phyloP scores from a whole-genome alignment of 768 basidiomycete genomes.

The Lentinula aciculospora region DNA sequence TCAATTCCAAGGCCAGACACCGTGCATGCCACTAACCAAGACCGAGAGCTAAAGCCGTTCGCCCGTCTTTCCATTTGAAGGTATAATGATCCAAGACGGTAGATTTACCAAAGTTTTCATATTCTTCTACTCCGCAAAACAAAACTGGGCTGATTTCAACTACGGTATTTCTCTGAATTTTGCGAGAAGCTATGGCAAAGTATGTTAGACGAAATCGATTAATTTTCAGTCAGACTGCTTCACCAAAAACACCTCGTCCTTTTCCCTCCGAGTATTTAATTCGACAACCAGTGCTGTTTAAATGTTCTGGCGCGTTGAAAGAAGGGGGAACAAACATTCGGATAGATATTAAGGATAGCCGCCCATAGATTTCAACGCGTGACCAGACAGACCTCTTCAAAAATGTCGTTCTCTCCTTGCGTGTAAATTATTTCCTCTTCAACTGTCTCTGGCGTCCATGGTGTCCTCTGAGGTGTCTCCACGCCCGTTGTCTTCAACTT shows the following conservation, averaged over 20 bases:
- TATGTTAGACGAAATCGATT: background rate
- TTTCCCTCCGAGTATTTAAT: constrained; percentile 41
- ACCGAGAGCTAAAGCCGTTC: constrained; percentile 75
- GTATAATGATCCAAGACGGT: constrained; percentile 73
- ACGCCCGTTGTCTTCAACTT: constrained; percentile 43
- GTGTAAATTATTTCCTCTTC: background rate
- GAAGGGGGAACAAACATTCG: background rate
- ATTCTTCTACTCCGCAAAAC: constrained; percentile 68
- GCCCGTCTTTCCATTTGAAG: constrained; percentile 68
- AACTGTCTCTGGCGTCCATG: constrained; percentile 7
- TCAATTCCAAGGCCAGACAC: background rate
- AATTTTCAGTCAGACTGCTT: constrained; percentile 9
- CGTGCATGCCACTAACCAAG: constrained; percentile 45
- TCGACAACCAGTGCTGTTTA: constrained; percentile 44
- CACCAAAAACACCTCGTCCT: constrained; percentile 65
- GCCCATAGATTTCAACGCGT: background rate
- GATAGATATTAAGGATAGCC: background rate
- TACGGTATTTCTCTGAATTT: constrained; percentile 56
- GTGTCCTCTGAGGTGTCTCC: constrained; percentile 22
- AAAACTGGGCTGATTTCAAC: constrained; percentile 85
- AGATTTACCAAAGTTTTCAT: constrained; percentile 52
- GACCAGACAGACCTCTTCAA: background rate
- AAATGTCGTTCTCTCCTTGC: background rate
- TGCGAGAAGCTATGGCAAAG: constrained; percentile 34
- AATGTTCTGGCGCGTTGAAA: constrained; percentile 20